phyloP scores from a whole-genome alignment of 1,284 basidiomycete genomes.

The Leccinum huronense region DNA sequence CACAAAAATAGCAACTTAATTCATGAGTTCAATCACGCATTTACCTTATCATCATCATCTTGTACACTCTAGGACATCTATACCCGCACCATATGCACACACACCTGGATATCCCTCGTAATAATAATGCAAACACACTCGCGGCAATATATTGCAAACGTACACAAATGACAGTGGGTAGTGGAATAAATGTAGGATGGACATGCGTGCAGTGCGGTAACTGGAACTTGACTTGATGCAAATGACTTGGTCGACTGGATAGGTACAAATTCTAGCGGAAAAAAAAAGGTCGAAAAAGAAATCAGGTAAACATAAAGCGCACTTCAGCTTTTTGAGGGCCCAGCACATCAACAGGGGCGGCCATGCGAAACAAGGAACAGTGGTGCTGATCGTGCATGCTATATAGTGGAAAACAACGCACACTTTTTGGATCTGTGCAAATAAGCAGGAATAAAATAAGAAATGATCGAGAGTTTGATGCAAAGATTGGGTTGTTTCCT shows the following conservation, averaged over 20 bases:
- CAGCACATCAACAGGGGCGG: conserved; percentile 16
- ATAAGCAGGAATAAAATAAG: conserved; percentile 37
- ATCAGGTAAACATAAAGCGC: conserved; percentile 31
- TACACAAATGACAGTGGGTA: conserved; percentile 34
- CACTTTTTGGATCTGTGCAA: conserved; percentile 33
- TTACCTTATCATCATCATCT: conserved; percentile 14
- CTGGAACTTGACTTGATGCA: conserved; percentile 28
- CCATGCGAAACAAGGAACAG: conserved; percentile 23
- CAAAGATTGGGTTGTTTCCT: conserved; percentile 34
- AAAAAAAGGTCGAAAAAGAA: conserved; percentile 7
- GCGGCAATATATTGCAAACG: conserved; percentile 29
- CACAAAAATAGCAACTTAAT: conserved; percentile 18
- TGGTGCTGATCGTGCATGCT: conserved; percentile 29
- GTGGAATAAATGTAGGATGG: conserved; percentile 27
- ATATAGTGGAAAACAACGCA: conserved; percentile 30
- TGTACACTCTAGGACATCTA: conserved; percentile 27
- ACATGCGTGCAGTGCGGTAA: conserved; percentile 26
- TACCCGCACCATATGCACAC: conserved; percentile 17
- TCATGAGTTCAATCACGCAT: conserved; percentile 12
- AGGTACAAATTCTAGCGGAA: conserved; percentile 32
- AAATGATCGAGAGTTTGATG: conserved; percentile 36
- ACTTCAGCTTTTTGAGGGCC: conserved; percentile 28
- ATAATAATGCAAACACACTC: conserved; percentile 22
- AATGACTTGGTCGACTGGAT: conserved; percentile 22
- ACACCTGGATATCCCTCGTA: conserved; percentile 2